Evolutionary conservation across 2,329 filamentous ascomycete species (phyloP).

Genomic region (Hypocrella siamensis): DNA sequence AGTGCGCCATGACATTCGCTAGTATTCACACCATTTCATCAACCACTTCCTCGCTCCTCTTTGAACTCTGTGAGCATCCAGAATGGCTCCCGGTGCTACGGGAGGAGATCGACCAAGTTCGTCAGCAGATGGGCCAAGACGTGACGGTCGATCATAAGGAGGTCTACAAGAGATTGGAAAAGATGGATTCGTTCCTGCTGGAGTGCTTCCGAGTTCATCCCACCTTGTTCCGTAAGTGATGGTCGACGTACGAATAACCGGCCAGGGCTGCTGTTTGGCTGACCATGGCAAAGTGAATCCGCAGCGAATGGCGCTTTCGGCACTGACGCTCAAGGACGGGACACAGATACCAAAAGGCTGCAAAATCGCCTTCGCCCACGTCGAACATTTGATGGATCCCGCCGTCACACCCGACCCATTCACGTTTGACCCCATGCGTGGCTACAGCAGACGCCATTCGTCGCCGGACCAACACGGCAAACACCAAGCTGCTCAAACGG

Average conservation of each 20-base stretch:
- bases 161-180: neutral
- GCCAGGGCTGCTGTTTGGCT: too few relatives aligned
- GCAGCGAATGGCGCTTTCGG: neutral
- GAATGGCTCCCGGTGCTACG: conserved; percentile 2
- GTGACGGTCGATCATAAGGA: neutral
- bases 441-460: conserved; percentile 1
- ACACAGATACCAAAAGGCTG: conserved; percentile 1
- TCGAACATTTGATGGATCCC: conserved; percentile 1
- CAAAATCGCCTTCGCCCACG: neutral
- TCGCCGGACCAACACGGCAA: neutral
- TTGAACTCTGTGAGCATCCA: conserved; percentile 2
- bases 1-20: neutral
- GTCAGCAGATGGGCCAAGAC: neutral
- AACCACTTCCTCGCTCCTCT: neutral
- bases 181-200: conserved; percentile 3
- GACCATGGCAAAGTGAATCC: neutral
- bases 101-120: conserved; percentile 1
- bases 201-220: conserved; percentile 1
- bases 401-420: neutral
- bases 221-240: neutral
- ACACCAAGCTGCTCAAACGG: neutral
- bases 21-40: conserved; percentile 1
- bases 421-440: conserved; percentile 2
- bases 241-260: too few relatives aligned
- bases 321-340: conserved; percentile 2